phyloP scores from a whole-genome alignment of 2,329 filamentous ascomycete species.

The Xylariomycetidae sp. region DNA sequence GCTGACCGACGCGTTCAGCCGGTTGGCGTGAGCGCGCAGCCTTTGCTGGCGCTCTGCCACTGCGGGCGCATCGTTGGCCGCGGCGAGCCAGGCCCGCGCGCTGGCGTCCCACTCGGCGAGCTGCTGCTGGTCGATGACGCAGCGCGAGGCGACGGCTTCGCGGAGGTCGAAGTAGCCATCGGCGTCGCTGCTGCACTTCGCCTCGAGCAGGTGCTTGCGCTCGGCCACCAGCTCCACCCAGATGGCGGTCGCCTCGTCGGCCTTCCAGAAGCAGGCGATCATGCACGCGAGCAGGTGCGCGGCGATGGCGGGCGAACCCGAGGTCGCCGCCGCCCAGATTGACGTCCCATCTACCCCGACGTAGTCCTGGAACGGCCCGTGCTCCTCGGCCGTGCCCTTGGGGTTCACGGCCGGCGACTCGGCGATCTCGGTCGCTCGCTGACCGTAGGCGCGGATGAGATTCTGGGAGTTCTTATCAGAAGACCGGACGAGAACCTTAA shows the following conservation, averaged over 20 bases:
- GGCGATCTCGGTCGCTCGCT: constrained; percentile 6
- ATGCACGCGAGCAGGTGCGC: constrained; percentile 29
- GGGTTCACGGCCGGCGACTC: constrained; percentile 2
- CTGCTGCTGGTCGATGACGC: constrained; percentile 3
- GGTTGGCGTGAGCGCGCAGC: constrained; percentile 1
- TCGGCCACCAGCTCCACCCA: constrained; percentile 22
- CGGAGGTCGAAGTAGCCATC: constrained; percentile 1
- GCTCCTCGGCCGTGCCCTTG: constrained; percentile 1
- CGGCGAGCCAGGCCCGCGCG: constrained; percentile 7
- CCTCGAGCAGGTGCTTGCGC: constrained; percentile 9
- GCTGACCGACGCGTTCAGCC: constrained; percentile 1
- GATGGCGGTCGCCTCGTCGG: constrained; percentile 20
- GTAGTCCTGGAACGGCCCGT: constrained; percentile 10
- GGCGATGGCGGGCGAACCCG: constrained; percentile 20
- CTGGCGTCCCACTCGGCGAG: constrained; percentile 8
- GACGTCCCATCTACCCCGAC: constrained; percentile 27
- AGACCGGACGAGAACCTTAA: neutral
- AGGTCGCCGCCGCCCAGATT: constrained; percentile 34
- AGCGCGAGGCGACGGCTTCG: constrained; percentile 2
- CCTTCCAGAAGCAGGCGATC: constrained; percentile 20
- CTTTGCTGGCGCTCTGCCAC: constrained; percentile 1
- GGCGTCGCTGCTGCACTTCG: constrained; percentile 1
- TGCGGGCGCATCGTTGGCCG: constrained; percentile 5
- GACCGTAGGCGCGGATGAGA: constrained; percentile 6
- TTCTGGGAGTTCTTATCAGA: too few relatives aligned